Percentiles rank a stretch among this genome's conserved stretches.
Conservation (phyloP, 2,329 filamentous ascomycete genomes). For the Pestalotiopsis sp. region DNA sequence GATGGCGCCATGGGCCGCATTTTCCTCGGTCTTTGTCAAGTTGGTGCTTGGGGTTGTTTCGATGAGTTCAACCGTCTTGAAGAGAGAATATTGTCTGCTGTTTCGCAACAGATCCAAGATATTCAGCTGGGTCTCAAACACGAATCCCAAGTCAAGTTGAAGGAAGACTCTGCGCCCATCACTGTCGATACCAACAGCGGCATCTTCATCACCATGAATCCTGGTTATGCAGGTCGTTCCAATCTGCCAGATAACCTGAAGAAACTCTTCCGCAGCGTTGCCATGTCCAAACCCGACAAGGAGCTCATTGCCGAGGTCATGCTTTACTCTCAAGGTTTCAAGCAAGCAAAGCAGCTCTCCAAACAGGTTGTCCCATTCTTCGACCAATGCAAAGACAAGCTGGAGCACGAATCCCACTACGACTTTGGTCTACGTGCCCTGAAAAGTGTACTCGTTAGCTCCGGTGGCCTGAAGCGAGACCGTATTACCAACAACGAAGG, state of each 20-base stretch:
- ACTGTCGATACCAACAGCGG: slow-evolving; percentile 88
- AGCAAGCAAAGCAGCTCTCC: slow-evolving; percentile 89
- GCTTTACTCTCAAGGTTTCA: slow-evolving; percentile 99
- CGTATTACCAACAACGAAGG: slow-evolving; percentile 65
- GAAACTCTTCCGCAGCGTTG: slow-evolving; percentile 98
- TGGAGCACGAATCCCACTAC: slow-evolving; percentile 98
- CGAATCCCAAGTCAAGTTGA: slow-evolving; percentile 88
- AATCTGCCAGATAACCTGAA: slow-evolving; percentile 99
- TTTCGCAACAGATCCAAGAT: slow-evolving; percentile 99
- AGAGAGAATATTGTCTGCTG: slow-evolving; percentile 94
- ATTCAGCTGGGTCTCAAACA: slow-evolving; percentile 95
- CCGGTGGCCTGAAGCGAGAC: slow-evolving; percentile 89
- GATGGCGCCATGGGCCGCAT: slow-evolving; percentile 99
- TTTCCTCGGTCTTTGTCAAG: slow-evolving; percentile 98
- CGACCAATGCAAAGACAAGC: slow-evolving; percentile 76
- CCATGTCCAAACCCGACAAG: slow-evolving; percentile 99
- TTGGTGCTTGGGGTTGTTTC: slow-evolving; percentile 99
- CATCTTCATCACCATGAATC: slow-evolving; percentile 99
- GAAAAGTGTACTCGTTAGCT: slow-evolving; percentile 98
- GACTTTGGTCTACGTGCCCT: slow-evolving; percentile 97
- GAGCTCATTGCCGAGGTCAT: slow-evolving; percentile 99
- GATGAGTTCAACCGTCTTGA: slow-evolving; percentile 99
- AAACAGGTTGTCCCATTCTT: slow-evolving; percentile 99
- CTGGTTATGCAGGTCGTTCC: slow-evolving; percentile 95
- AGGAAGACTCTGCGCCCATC: slow-evolving; percentile 78